phyloP scores from a whole-genome alignment of 441 rosid species.

The Codiaeum variegatum region DNA sequence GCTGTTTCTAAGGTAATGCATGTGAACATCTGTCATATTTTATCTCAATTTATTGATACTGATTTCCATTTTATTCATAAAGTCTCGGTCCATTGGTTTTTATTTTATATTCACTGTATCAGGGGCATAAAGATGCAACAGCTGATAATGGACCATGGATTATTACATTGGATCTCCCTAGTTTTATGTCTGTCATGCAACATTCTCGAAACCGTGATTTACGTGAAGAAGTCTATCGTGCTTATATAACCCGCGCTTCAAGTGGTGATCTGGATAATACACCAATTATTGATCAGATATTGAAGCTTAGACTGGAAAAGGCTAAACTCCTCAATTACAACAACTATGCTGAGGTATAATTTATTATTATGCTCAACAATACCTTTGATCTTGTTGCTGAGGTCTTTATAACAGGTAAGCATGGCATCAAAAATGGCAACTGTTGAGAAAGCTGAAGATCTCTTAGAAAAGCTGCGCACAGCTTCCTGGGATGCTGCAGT shows the following conservation, averaged over 20 bases:
- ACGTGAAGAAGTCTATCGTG: conserved; percentile 82
- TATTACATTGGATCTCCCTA: conserved; percentile 74
- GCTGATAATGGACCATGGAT: conserved; percentile 88
- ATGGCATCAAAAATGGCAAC: conserved; percentile 97
- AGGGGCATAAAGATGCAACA: conserved; percentile 86
- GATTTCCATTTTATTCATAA: not conserved
- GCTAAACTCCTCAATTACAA: conserved; percentile 75
- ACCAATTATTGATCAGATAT: conserved; percentile 60
- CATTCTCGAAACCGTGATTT: conserved; percentile 72
- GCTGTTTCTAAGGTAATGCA: conserved; percentile 70
- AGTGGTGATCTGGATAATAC: conserved; percentile 75
- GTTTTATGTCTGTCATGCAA: conserved; percentile 76
- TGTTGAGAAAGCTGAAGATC: conserved; percentile 74
- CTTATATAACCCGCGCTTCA: conserved; percentile 66
- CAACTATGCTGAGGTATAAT: conserved; percentile 79
- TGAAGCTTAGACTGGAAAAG: conserved; percentile 74
- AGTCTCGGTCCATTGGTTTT: conserved; percentile 6
- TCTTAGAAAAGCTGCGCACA: conserved; percentile 72
- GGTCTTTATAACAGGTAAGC: conserved; percentile 53
- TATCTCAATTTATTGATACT: conserved; percentile 3
- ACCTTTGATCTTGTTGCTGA: conserved; percentile 22
- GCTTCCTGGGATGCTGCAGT: conserved; percentile 89
- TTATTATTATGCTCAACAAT: conserved; percentile 10
- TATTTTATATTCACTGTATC: conserved; percentile 15
- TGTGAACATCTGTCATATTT: conserved; percentile 14